A percentile compares a stretch with the other conserved stretches of the same genome.
Evolutionary conservation across 495 filamentous ascomycete genomes (phyloP).

Genomic region (Neurospora discreta): DNA sequence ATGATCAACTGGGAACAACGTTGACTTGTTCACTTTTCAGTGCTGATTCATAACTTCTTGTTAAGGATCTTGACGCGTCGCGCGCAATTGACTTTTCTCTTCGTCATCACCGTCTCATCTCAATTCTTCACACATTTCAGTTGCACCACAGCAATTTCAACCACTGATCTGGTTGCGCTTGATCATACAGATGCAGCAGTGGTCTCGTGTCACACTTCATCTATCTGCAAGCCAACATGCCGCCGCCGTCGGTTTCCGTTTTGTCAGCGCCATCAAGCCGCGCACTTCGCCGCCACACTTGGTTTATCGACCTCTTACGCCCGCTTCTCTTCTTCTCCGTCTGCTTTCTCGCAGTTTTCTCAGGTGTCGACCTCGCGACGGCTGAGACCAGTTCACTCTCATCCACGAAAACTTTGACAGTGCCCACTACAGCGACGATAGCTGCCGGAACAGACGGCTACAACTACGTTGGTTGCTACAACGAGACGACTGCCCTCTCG

Average conservation of each 20-base stretch:
- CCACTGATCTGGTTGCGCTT: not conserved
- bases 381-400: slow-evolving; percentile 3
- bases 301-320: not conserved
- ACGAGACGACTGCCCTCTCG: slow-evolving; percentile 30
- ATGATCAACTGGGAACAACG: no score
- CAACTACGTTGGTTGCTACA: slow-evolving; percentile 38
- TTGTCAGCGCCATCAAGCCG: not conserved
- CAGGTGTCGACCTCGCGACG: not conserved
- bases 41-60: no score
- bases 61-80: not conserved
- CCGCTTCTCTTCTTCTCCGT: not conserved
- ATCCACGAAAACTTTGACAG: no score
- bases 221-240: not conserved
- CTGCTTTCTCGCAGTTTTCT: not conserved
- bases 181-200: no score
- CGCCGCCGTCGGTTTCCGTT: not conserved
- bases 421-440: slow-evolving; percentile 35
- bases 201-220: not conserved
- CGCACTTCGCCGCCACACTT: not conserved
- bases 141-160: not conserved
- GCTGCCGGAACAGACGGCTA: slow-evolving; percentile 21
- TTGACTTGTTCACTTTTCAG: no score
- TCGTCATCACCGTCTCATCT: no score
- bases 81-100: not conserved
- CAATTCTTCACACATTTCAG: no score